These are phyloP conservation scores for Suillus plorans DNA, from an alignment of 768 basidiomycete genomes.

Conservation along the genomic window DNA sequence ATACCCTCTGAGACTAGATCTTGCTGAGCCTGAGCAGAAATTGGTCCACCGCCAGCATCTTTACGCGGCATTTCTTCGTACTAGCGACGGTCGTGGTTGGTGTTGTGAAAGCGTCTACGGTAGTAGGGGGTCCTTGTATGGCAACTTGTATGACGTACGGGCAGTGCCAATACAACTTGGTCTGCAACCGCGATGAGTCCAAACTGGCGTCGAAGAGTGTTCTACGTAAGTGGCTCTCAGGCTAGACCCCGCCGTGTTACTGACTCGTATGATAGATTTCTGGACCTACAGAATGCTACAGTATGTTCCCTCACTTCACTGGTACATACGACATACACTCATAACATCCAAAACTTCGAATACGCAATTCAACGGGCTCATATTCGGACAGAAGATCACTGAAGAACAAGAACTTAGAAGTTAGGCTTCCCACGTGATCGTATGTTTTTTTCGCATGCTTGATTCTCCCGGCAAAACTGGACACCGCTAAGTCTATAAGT, in stretches of 20 bases:
- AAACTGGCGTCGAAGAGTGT: background rate
- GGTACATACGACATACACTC: background rate
- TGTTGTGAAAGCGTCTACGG: background rate
- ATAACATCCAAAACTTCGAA: background rate
- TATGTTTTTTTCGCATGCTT: background rate
- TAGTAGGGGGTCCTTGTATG: background rate
- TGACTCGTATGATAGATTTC: background rate
- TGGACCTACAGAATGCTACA: background rate
- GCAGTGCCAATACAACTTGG: background rate
- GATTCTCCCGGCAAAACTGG: background rate
- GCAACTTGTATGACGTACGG: background rate
- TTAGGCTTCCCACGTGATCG: background rate
- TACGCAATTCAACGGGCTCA: background rate
- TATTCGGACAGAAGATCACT: background rate
- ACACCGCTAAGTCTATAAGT: background rate
- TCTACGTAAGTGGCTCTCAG: background rate
- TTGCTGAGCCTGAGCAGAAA: conserved; percentile 77
- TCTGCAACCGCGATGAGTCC: background rate
- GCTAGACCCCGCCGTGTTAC: background rate
- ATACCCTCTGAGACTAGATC: conserved; percentile 81
- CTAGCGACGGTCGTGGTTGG: background rate
- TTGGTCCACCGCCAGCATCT: conserved; percentile 51
- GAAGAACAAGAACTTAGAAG: background rate
- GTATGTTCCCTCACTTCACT: background rate
- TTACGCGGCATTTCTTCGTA: conserved; percentile 62